phyloP scores from a whole-genome alignment of 129 eudicot genomes.

The Centella asiatica region DNA sequence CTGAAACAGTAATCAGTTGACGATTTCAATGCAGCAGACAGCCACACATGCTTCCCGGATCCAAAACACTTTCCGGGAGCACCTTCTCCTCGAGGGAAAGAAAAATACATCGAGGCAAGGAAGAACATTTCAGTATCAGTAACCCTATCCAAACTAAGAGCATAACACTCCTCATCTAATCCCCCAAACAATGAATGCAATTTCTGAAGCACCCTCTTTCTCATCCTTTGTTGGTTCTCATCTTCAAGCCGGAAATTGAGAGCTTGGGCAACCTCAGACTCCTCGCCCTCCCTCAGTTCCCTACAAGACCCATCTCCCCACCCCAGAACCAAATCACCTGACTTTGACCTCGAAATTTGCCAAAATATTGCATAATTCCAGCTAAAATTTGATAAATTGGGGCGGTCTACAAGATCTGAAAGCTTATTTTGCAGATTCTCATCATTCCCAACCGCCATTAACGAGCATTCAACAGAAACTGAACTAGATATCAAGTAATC shows the following conservation, averaged over 20 bases:
- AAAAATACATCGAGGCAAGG: conserved; percentile 81
- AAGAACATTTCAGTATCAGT: conserved; percentile 89
- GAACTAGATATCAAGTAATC: conserved; percentile 66
- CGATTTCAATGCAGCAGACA: conserved; percentile 40
- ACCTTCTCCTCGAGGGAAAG: conserved; percentile 62
- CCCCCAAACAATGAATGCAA: conserved; percentile 59
- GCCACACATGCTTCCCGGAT: conserved; percentile 60
- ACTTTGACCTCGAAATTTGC: conserved; percentile 63
- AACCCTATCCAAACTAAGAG: conserved; percentile 78
- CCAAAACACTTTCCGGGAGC: conserved; percentile 75
- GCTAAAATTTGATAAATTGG: conserved; percentile 44
- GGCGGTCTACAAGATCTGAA: conserved; percentile 82
- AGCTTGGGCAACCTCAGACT: conserved; percentile 36
- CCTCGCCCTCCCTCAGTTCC: conserved; percentile 75
- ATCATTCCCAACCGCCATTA: conserved; percentile 47
- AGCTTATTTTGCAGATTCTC: conserved; percentile 76
- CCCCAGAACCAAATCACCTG: conserved; percentile 71
- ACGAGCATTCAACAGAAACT: conserved; percentile 59
- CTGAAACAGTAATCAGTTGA: conserved; percentile 57
- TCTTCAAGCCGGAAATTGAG: conserved; percentile 43
- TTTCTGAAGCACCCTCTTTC: conserved; percentile 67
- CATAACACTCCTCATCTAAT: conserved; percentile 68
- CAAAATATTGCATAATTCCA: conserved; percentile 95
- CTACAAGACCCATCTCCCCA: conserved; percentile 99
- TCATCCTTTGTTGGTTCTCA: conserved; percentile 64